Percentiles rank a stretch among this genome's conserved stretches.
Evolutionary conservation across 306 rosid genomes (phyloP).

Genomic region (Lathyrus sativus): DNA sequence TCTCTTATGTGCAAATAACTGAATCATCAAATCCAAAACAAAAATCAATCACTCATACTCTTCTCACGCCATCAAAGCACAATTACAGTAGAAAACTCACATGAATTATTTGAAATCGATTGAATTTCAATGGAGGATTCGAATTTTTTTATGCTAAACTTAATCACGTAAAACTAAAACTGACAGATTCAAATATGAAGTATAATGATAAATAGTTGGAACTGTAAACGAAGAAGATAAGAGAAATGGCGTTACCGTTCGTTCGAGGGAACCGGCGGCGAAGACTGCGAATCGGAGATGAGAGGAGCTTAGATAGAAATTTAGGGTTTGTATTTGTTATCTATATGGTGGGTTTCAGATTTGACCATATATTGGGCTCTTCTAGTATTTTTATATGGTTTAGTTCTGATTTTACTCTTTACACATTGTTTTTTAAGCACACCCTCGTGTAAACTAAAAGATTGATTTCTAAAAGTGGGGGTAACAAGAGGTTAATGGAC

Average conservation of each 20-base stretch:
- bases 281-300: slow-evolving; percentile 2
- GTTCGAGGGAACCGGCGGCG: neutral
- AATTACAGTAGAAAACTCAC: no score
- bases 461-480: neutral
- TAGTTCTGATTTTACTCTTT: neutral
- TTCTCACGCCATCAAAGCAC: no score
- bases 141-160: neutral
- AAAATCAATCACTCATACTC: no score
- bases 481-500: no score
- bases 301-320: neutral
- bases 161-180: neutral
- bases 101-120: neutral
- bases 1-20: no score
- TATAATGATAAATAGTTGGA: neutral
- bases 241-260: slow-evolving; percentile 15
- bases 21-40: no score
- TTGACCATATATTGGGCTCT: neutral
- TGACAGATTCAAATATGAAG: neutral
- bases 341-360: slow-evolving; percentile 26
- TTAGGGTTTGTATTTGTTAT: slow-evolving; percentile 27
- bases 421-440: neutral
- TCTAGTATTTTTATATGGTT: neutral
- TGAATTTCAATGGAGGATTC: neutral
- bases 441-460: neutral
- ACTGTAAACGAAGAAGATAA: no score